These are phyloP conservation scores for Talaromyces funiculosus DNA, from an alignment of 2,329 filamentous ascomycete genomes.

Conservation along the genomic window DNA sequence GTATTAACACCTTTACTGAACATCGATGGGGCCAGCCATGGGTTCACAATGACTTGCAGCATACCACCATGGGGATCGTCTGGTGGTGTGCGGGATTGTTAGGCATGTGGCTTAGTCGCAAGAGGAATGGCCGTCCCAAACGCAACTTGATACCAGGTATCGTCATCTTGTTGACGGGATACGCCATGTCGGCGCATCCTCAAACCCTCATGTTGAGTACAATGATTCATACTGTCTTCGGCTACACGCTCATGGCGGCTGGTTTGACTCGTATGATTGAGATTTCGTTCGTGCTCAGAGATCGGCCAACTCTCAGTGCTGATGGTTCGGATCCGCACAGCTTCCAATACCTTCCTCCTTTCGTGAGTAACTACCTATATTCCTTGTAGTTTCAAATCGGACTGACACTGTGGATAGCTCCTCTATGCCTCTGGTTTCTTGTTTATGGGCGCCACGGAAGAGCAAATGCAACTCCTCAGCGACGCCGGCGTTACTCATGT, in stretches of 20 bases:
- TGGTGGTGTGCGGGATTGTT: conserved; percentile 95
- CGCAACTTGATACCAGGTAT: conserved; percentile 90
- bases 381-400: not conserved
- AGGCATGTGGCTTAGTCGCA: conserved; percentile 85
- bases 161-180: conserved; percentile 86
- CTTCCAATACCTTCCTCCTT: conserved; percentile 65
- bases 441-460: conserved; percentile 96
- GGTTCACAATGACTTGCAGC: conserved; percentile 92
- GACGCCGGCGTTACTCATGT: conserved; percentile 76
- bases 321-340: conserved; percentile 66
- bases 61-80: conserved; percentile 98
- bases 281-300: conserved; percentile 78
- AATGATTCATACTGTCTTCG: conserved; percentile 83
- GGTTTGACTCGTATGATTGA: conserved; percentile 82
- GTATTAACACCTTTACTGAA: conserved; percentile 96
- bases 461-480: conserved; percentile 79
- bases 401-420: conserved; percentile 52
- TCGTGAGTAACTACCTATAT: conserved; percentile 50
- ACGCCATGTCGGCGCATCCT: conserved; percentile 89
- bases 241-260: conserved; percentile 90
- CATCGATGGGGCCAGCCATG: conserved; percentile 87
- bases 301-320: conserved; percentile 59
- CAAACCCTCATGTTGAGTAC: conserved; percentile 78
- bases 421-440: conserved; percentile 89
- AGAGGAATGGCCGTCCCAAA: conserved; percentile 76